These are phyloP conservation scores for Alternaria triticimaculans DNA, from an alignment of 2,329 filamentous ascomycete genomes.

Conservation along the genomic window DNA sequence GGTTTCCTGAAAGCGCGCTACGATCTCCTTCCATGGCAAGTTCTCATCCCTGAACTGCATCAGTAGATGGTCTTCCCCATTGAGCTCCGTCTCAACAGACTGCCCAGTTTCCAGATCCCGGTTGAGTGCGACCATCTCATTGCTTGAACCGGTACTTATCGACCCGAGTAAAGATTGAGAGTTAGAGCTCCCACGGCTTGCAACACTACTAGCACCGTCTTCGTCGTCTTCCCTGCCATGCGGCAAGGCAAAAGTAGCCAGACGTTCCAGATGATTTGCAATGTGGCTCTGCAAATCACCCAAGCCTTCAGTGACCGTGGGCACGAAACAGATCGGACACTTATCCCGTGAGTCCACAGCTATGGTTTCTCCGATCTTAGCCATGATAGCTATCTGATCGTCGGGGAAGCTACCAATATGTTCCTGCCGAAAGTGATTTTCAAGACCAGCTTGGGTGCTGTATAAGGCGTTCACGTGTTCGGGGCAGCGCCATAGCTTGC, in stretches of 20 bases:
- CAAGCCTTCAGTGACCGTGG: conserved; percentile 30
- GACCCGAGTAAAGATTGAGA: conserved; percentile 30
- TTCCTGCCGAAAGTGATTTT: conserved; percentile 38
- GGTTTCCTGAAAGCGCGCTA: neutral
- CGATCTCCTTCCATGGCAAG: neutral
- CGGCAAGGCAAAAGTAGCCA: conserved; percentile 45
- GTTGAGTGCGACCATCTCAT: neutral
- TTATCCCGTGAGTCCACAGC: conserved; percentile 36
- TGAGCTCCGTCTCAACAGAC: neutral
- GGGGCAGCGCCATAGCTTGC: conserved; percentile 47
- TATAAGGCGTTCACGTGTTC: conserved; percentile 43
- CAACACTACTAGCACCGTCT: conserved; percentile 40
- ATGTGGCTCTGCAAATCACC: conserved; percentile 43
- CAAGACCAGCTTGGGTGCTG: conserved; percentile 28
- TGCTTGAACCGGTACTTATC: conserved; percentile 17
- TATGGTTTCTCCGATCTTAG: conserved; percentile 43
- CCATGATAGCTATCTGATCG: conserved; percentile 35
- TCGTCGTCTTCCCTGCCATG: conserved; percentile 35
- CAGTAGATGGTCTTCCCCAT: neutral
- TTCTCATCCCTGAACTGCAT: neutral
- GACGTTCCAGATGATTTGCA: conserved; percentile 46
- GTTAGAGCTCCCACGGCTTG: conserved; percentile 34
- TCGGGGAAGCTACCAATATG: conserved; percentile 41
- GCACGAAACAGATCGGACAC: conserved; percentile 43
- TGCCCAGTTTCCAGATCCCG: neutral